These are phyloP conservation scores for Leccinum subrobustum DNA, from an alignment of 1,284 basidiomycete species.

Conservation along the genomic window DNA sequence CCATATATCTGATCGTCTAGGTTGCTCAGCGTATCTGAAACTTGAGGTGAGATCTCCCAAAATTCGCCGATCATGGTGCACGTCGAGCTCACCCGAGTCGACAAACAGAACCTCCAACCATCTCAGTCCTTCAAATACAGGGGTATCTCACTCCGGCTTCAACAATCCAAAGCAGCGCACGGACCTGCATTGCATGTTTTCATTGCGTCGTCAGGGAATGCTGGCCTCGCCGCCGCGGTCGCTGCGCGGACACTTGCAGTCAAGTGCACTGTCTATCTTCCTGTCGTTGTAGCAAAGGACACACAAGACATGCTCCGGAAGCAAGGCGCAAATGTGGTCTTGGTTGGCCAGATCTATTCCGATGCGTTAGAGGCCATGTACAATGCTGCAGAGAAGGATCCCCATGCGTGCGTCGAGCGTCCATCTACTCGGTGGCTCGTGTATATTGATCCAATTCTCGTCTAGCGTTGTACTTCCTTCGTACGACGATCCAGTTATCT, in stretches of 20 bases:
- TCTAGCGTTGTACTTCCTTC: slow-evolving; percentile 63
- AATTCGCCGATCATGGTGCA: not conserved
- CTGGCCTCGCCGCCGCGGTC: slow-evolving; percentile 66
- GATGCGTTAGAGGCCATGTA: slow-evolving; percentile 53
- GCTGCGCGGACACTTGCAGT: slow-evolving; percentile 54
- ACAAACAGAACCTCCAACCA: slow-evolving; percentile 62
- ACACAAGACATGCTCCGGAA: slow-evolving; percentile 50
- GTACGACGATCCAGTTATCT: slow-evolving; percentile 64
- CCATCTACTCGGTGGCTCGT: not conserved
- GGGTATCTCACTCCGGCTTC: slow-evolving; percentile 62
- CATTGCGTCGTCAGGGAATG: slow-evolving; percentile 74
- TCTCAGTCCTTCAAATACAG: slow-evolving; percentile 75
- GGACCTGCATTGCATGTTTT: slow-evolving; percentile 58
- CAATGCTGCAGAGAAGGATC: slow-evolving; percentile 41
- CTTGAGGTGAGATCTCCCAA: slow-evolving; percentile 53
- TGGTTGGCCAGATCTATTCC: slow-evolving; percentile 54
- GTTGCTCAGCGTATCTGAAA: slow-evolving; percentile 60
- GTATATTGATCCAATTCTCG: not conserved
- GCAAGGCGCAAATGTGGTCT: slow-evolving; percentile 54
- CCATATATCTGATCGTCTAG: slow-evolving; percentile 51
- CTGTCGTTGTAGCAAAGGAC: slow-evolving; percentile 46
- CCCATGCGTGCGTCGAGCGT: slow-evolving; percentile 49
- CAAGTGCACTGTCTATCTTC: slow-evolving; percentile 66
- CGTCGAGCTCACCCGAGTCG: not conserved
- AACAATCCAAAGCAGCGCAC: slow-evolving; percentile 46